Conservation (phyloP, 306 rosid species). For the Trifolium dubium region DNA sequence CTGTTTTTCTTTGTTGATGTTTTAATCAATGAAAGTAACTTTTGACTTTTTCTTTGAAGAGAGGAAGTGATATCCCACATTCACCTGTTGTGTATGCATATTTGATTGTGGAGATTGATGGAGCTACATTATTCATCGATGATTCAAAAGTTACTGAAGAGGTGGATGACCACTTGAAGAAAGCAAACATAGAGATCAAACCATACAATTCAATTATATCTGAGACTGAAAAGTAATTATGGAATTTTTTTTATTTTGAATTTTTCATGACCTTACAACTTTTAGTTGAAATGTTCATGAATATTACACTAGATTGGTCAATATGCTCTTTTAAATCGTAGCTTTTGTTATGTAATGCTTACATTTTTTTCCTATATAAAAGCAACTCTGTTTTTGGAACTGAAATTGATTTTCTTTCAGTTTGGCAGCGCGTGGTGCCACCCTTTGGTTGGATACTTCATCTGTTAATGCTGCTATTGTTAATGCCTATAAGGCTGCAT, state of each 20-base stretch:
- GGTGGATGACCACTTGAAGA: conserved; percentile 85
- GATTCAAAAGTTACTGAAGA: conserved; percentile 70
- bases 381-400: conserved; percentile 29
- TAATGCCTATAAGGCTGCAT: conserved; percentile 71
- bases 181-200: conserved; percentile 70
- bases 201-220: conserved; percentile 80
- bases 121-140: conserved; percentile 81
- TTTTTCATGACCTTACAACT: conserved; percentile 11
- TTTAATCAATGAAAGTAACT: conserved; percentile 30
- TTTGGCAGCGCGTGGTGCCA: conserved; percentile 69
- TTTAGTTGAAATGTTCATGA: conserved; percentile 31
- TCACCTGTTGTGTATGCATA: conserved; percentile 97
- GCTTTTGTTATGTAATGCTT: conserved; percentile 9
- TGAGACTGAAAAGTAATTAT: conserved; percentile 72
- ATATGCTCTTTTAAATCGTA: conserved; percentile 21
- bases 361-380: conserved; percentile 9
- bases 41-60: conserved; percentile 55
- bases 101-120: conserved; percentile 78
- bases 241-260: background rate
- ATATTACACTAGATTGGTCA: conserved; percentile 1
- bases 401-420: conserved; percentile 53
- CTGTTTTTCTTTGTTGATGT: conserved; percentile 34
- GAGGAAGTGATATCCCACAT: conserved; percentile 95
- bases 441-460: conserved; percentile 87
- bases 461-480: conserved; percentile 92